phyloP scores from a whole-genome alignment of 1,284 basidiomycete species.

The Naganishia albida region DNA sequence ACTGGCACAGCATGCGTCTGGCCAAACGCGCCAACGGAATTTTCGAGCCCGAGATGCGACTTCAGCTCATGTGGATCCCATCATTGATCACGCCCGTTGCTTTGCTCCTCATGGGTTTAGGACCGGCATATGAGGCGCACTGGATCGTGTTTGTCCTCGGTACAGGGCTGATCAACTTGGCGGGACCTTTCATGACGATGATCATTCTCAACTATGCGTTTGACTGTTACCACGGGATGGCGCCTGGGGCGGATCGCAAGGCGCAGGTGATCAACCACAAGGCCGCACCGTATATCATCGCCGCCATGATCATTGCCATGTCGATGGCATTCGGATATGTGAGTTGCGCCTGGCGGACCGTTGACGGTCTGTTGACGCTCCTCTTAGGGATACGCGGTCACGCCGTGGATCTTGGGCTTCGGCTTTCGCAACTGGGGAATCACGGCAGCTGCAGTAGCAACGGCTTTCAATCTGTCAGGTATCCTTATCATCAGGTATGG shows the following conservation, averaged over 20 bases:
- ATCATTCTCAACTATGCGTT: constrained; percentile 37
- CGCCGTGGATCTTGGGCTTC: constrained; percentile 37
- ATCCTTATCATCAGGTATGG: constrained; percentile 35
- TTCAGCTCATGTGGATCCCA: constrained; percentile 35
- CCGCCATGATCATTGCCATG: constrained; percentile 30
- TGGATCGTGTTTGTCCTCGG: constrained; percentile 40
- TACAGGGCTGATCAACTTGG: constrained; percentile 31
- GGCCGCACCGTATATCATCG: constrained; percentile 35
- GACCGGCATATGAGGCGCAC: constrained; percentile 38
- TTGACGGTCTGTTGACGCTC: not conserved
- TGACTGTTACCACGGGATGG: constrained; percentile 37
- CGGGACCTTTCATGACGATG: constrained; percentile 36
- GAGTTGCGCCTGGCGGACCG: constrained; percentile 26
- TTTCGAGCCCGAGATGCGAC: constrained; percentile 38
- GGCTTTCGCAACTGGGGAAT: constrained; percentile 36
- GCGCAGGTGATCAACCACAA: constrained; percentile 34
- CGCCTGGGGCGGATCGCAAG: constrained; percentile 28
- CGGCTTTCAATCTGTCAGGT: constrained; percentile 34
- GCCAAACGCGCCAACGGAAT: constrained; percentile 36
- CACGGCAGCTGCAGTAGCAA: constrained; percentile 32
- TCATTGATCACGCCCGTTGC: constrained; percentile 34
- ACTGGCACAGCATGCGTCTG: constrained; percentile 18
- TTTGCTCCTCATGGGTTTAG: constrained; percentile 40
- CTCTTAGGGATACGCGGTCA: constrained; percentile 36
- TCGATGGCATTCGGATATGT: constrained; percentile 38